Percentiles rank a stretch among this genome's conserved stretches.
Evolutionary conservation across 176 grass and related monocot species (phyloP).

Genomic region (Avena insularis): DNA sequence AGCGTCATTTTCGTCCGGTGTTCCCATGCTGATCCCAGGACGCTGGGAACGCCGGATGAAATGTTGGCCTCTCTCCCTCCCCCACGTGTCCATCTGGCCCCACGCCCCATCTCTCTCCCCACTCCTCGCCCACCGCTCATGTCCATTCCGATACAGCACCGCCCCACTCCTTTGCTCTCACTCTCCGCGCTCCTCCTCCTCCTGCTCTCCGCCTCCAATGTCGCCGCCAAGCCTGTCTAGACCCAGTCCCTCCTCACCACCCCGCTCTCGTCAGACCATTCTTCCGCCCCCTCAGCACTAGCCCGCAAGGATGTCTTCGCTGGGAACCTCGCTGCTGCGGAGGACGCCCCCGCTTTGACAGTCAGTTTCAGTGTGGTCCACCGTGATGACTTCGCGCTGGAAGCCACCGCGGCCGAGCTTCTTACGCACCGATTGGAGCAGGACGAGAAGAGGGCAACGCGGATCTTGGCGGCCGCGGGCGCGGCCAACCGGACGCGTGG

Average conservation of each 20-base stretch:
- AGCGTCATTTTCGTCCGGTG: too few species aligned
- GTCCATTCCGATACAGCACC: too few species aligned
- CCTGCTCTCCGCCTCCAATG: not conserved
- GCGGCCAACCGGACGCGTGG: conserved; percentile 29
- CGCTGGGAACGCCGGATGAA: too few species aligned
- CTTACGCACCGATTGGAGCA: conserved; percentile 47
- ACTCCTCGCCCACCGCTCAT: too few species aligned
- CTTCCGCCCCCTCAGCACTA: not conserved
- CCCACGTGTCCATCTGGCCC: too few species aligned
- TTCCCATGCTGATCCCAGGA: too few species aligned
- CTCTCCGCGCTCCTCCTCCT: conserved; percentile 15
- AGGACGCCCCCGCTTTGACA: not conserved
- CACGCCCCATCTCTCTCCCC: too few species aligned
- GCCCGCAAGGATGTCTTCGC: not conserved
- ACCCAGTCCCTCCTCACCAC: conserved; percentile 48
- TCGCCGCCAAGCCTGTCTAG: not conserved
- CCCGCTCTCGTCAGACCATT: conserved; percentile 40
- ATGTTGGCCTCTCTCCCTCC: too few species aligned
- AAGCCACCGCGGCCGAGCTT: conserved; percentile 44
- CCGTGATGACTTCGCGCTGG: conserved; percentile 47
- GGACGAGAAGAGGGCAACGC: conserved; percentile 35
- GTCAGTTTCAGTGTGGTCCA: conserved; percentile 47
- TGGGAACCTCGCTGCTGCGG: not conserved
- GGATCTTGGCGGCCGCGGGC: conserved; percentile 21
- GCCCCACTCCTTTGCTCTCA: not conserved